Percentiles rank a stretch among this genome's conserved stretches.
phyloP scores from a whole-genome alignment of 345 rosid species.

The Lagerstroemia speciosa region DNA sequence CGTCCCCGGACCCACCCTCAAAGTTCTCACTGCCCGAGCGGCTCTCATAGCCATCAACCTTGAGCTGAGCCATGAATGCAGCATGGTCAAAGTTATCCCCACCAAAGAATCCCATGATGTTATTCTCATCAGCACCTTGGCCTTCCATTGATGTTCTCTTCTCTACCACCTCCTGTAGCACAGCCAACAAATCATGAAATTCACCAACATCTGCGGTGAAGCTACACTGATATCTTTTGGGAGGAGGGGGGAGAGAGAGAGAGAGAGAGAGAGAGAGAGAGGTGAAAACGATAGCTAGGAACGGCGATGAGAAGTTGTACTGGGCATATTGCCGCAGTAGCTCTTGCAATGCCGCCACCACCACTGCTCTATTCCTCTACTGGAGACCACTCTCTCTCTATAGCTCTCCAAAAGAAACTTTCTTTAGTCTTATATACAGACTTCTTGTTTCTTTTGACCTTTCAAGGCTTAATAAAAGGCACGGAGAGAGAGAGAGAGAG shows the following conservation, averaged over 20 bases:
- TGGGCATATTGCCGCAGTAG: constrained; percentile 2
- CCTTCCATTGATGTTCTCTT: constrained; percentile 38
- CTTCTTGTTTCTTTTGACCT: background rate
- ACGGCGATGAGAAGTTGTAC: background rate
- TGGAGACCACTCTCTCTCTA: background rate
- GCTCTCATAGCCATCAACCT: constrained; percentile 34
- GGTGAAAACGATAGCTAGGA: background rate
- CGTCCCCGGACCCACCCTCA: constrained; percentile 53
- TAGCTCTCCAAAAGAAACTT: background rate
- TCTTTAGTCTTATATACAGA: background rate
- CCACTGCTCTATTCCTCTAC: background rate
- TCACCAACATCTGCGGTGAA: background rate
- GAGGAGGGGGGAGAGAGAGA: too few species aligned
- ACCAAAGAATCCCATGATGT: constrained; percentile 20
- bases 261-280: background rate
- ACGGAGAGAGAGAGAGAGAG: background rate
- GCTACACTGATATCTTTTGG: background rate
- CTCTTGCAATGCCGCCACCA: background rate
- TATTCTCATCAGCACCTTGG: constrained; percentile 12
- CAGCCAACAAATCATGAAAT: background rate
- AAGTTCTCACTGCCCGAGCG: constrained; percentile 48
- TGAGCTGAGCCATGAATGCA: constrained; percentile 22
- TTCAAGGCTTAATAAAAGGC: background rate
- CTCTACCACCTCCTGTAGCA: background rate
- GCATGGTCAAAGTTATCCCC: constrained; percentile 32